Conservation (phyloP, 31 red algal species). For the Endocladia muricata region DNA sequence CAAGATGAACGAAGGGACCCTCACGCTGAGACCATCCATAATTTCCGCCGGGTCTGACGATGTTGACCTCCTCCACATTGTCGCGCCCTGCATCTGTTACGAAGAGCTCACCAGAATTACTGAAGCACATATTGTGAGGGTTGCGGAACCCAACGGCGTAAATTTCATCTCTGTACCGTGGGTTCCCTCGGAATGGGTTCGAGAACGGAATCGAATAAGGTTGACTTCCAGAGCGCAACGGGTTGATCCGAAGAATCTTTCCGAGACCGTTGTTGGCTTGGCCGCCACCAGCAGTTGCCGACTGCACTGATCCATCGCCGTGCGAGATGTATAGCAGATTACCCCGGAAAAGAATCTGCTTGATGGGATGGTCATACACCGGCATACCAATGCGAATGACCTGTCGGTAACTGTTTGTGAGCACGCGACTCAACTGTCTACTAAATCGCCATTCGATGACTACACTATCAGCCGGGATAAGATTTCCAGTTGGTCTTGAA, state of each 20-base stretch:
- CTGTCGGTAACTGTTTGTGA: conserved; percentile 22
- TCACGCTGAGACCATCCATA: conserved; percentile 30
- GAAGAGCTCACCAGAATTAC: neutral
- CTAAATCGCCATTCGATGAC: conserved; percentile 38
- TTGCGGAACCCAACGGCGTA: conserved; percentile 29
- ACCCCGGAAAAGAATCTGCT: conserved; percentile 43
- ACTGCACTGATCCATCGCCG: conserved; percentile 48
- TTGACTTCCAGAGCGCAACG: neutral
- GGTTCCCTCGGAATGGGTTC: neutral
- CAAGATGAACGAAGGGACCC: conserved; percentile 14
- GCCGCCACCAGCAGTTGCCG: conserved; percentile 23
- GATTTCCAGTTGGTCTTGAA: conserved; percentile 4
- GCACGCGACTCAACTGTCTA: neutral
- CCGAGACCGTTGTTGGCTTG: conserved; percentile 46
- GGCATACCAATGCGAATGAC: conserved; percentile 58
- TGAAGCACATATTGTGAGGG: conserved; percentile 25
- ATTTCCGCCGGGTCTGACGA: neutral
- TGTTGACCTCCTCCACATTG: conserved; percentile 22
- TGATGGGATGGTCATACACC: conserved; percentile 43
- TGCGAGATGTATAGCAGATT: conserved; percentile 41
- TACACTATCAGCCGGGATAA: conserved; percentile 47
- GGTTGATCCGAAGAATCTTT: conserved; percentile 63
- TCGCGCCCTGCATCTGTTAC: conserved; percentile 9
- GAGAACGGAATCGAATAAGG: neutral
- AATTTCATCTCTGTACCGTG: neutral